phyloP scores from a whole-genome alignment of 1,284 basidiomycete genomes.

The Melampsora americana region DNA sequence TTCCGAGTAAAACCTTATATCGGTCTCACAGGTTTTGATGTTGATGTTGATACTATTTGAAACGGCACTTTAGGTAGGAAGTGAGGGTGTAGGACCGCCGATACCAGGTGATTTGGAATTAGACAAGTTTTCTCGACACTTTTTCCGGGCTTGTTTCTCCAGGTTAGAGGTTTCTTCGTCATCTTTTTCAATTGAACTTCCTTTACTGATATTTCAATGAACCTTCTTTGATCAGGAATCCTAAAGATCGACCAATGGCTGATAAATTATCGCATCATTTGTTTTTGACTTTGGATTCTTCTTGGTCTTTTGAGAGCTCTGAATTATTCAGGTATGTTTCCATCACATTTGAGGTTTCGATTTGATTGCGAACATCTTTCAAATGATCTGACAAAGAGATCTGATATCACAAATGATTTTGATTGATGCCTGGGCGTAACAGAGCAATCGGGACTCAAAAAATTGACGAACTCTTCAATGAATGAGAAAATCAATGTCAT shows the following conservation, averaged over 20 bases:
- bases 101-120: constrained; percentile 77
- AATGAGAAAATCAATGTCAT: too few species aligned
- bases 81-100: constrained; percentile 77
- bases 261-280: constrained; percentile 75
- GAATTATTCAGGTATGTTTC: constrained; percentile 46
- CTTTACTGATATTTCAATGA: not conserved
- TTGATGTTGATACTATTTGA: constrained; percentile 3
- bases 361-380: too few species aligned
- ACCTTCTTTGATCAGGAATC: not conserved
- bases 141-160: constrained; percentile 82
- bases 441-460: too few species aligned
- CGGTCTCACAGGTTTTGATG: not conserved
- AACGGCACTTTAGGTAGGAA: constrained; percentile 64
- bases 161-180: constrained; percentile 61
- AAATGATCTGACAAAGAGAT: too few species aligned
- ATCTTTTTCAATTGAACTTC: constrained; percentile 5
- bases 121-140: constrained; percentile 73
- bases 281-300: constrained; percentile 71
- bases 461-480: too few species aligned
- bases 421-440: too few species aligned
- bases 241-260: constrained; percentile 68
- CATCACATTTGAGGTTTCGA: not conserved
- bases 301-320: constrained; percentile 64
- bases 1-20: not conserved
- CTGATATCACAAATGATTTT: too few species aligned